phyloP scores from a whole-genome alignment of 345 rosid genomes.

The Citrus hindsii region DNA sequence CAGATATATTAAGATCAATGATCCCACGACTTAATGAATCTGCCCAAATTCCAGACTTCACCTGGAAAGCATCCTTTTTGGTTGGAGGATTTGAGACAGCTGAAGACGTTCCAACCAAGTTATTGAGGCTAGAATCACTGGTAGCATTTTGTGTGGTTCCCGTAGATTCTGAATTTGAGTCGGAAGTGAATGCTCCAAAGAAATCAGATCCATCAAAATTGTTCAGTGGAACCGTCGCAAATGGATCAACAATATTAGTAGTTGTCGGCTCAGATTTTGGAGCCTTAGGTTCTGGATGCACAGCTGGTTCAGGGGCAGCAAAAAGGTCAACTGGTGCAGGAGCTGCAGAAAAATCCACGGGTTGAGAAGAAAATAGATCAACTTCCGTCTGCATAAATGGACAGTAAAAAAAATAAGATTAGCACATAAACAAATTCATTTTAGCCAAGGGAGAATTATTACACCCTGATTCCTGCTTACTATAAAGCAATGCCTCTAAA shows the following conservation, averaged over 20 bases:
- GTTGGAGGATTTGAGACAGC: constrained; percentile 38
- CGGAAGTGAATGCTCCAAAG: constrained; percentile 73
- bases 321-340: constrained; percentile 62
- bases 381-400: constrained; percentile 40
- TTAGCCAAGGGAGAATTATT: constrained; percentile 7
- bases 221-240: constrained; percentile 76
- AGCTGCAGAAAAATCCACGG: constrained; percentile 39
- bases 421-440: neutral
- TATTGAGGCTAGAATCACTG: constrained; percentile 34
- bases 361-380: constrained; percentile 34
- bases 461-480: constrained; percentile 8
- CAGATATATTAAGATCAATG: constrained; percentile 95
- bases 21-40: constrained; percentile 96
- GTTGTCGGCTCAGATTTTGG: constrained; percentile 31
- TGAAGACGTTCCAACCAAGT: constrained; percentile 36
- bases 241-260: constrained; percentile 62
- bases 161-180: constrained; percentile 42
- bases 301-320: constrained; percentile 48
- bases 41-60: constrained; percentile 97
- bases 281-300: constrained; percentile 48
- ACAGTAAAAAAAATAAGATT: neutral
- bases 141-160: constrained; percentile 39
- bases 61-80: constrained; percentile 67
- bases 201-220: constrained; percentile 83
- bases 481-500: neutral